Conservation (phyloP, 1,139 yeast genomes). For the Yamadazyma kanchanaburiensis region DNA sequence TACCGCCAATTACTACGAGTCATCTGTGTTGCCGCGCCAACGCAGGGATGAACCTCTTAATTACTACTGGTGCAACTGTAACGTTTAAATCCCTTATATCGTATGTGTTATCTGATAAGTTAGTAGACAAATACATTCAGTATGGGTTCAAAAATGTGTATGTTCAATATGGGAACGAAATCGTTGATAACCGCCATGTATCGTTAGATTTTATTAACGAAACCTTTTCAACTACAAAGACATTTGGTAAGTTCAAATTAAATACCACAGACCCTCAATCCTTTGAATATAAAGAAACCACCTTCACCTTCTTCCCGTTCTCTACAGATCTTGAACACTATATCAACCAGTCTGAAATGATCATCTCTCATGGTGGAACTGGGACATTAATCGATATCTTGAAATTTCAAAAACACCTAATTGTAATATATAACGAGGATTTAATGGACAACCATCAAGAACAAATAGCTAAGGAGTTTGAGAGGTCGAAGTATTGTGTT, state of each 20-base stretch:
- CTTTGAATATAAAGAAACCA: conserved; percentile 1
- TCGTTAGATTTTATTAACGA: conserved; percentile 21
- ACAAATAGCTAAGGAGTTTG: conserved; percentile 56
- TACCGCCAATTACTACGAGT: not conserved
- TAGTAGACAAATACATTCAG: conserved; percentile 30
- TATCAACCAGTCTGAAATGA: conserved; percentile 47
- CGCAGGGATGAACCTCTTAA: conserved; percentile 11
- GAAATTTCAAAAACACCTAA: conserved; percentile 50
- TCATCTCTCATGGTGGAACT: conserved; percentile 90
- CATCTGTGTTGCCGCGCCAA: no score
- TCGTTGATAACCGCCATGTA: conserved; percentile 15
- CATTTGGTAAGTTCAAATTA: conserved; percentile 10
- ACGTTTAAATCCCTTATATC: conserved; percentile 61
- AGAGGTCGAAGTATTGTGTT: conserved; percentile 6
- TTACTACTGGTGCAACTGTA: conserved; percentile 81
- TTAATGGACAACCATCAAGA: conserved; percentile 87
- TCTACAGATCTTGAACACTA: conserved; percentile 34
- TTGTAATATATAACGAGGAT: conserved; percentile 66
- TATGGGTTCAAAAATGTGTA: conserved; percentile 4
- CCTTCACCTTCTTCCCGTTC: conserved; percentile 44
- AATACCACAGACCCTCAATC: not conserved
- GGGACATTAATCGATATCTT: conserved; percentile 86
- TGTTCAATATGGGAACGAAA: conserved; percentile 66
- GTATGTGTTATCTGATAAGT: conserved; percentile 28
- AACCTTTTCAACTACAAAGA: conserved; percentile 2